A percentile compares a stretch with the other conserved stretches of the same genome.
Evolutionary conservation across 352 stramenopile species (phyloP).

Genomic region (Pythium rishiriense): DNA sequence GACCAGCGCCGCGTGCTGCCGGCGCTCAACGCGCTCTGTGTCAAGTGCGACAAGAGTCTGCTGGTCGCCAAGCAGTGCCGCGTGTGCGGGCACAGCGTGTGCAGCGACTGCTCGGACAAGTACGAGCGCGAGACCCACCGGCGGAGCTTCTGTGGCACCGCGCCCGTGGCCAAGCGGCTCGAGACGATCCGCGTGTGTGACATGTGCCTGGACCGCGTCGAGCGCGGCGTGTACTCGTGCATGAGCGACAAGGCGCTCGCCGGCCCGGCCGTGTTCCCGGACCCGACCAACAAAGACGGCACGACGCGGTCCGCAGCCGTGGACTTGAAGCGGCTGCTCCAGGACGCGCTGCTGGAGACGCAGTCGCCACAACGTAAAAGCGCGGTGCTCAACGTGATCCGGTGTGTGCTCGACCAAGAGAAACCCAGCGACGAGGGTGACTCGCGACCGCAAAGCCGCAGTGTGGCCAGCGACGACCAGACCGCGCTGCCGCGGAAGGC

Average conservation of each 20-base stretch:
- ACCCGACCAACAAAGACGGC: neutral
- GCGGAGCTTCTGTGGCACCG: neutral
- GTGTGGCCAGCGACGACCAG: neutral
- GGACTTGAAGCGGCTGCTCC: conserved; percentile 16
- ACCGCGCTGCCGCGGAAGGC: neutral
- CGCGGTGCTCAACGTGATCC: conserved; percentile 19
- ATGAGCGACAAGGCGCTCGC: conserved; percentile 16
- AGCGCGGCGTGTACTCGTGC: conserved; percentile 46
- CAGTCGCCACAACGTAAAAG: conserved; percentile 3
- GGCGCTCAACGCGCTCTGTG: conserved; percentile 45
- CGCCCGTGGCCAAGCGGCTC: conserved; percentile 1
- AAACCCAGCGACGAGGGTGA: neutral
- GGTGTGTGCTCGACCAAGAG: conserved; percentile 21
- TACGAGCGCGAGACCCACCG: conserved; percentile 28
- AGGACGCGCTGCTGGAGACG: conserved; percentile 10
- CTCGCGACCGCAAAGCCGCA: neutral
- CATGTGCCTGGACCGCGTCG: conserved; percentile 54
- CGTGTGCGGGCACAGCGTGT: conserved; percentile 63
- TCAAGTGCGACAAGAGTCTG: conserved; percentile 52
- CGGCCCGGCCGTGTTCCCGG: neutral
- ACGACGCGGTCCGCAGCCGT: neutral
- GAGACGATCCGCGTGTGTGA: conserved; percentile 52
- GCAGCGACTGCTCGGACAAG: conserved; percentile 41
- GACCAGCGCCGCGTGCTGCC: conserved; percentile 39
- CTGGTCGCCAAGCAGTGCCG: conserved; percentile 50